Base-by-base conservation (phyloP, 176 grass and related monocot species). In the Cenchrus fungigraminus region DNA sequence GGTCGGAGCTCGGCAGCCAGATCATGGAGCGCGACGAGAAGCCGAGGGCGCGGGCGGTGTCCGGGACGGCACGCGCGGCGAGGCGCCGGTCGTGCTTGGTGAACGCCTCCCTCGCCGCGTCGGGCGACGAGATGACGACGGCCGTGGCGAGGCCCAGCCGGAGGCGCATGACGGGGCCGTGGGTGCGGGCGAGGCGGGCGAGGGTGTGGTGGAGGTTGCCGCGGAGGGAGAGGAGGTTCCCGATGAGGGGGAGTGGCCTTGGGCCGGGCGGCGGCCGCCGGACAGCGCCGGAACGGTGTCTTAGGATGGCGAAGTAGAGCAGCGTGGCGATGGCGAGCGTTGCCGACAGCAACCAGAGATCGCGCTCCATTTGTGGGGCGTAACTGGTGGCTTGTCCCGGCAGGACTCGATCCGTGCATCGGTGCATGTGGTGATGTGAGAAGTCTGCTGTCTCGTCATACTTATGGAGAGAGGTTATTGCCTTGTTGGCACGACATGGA, bases 151-250 rank as follows among this genome's bases (percentile, higher is more conserved):
- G 86, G 3, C 92, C 89, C 0, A 91, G 43, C 62, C 16, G 40
- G 56, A 91, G 53, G 34, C 66, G 64, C 79, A 94, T 89, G 13
- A 94, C 57, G 8, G 86, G 92, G 37, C 89, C 70, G 46, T 91
- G 71, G 19, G 28, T 3, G n/a, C 55, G 44, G 0, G 89, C 82
- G 8, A 94, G 83, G 51, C 31, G 14, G 10, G 86, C 76, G 16
- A 94, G 83, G 9, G 47, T 42, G 67, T 56, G 55, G 42, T 86
- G 92, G 57, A 87, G 75, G 53, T 84, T 19, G 68, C 19, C 56
- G 19, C 51, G 47, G 0, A 94, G 34, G 32, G 56, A 40, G 31
- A 89, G 74, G 17, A 89, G 12, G 74, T 91, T 94, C 42, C 86
- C 79, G 12, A 89, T 3, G 32, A 86, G 20, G 0, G 85, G 82